Base-by-base conservation (phyloP, 2,329 filamentous ascomycete genomes). In the Clonostachys chloroleuca region DNA sequence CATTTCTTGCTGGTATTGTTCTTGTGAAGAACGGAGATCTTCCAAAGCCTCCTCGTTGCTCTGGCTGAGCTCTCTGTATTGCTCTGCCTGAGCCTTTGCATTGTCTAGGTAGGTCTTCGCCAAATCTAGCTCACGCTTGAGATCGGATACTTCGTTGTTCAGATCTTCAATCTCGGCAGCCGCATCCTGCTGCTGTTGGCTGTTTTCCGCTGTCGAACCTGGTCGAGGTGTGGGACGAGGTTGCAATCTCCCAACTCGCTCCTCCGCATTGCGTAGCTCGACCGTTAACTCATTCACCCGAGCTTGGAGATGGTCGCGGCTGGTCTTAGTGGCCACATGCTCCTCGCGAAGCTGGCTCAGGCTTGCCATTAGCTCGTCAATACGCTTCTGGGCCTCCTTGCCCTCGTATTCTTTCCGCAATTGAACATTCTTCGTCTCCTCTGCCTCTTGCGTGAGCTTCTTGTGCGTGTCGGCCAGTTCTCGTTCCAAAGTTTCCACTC, bases 331-430 rank as follows among this genome's bases (percentile, higher is more conserved):
- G 24, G 86, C 84, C 42, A 94, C 83, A 45, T 95, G 80, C 56
- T 96, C 91, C 64, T 97, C 92, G 41, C 92, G 89, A 44, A 86
- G 83, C 51, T 90, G 83, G 55, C 89, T 79, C 39, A 96, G 74
- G 57, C 83, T 92, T 34, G 84, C 76, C 52, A 92, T 86, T 42
- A 99, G 80, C 59, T 97, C 92, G 55, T 99, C 92, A 51, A 97
- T 94, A 45, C 92, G 84, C 66, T 91, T 94, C 63, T 96, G 90
- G 44, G 81, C 84, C 62, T 97, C 90, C 54, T 90, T 86, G 40
- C 86, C 81, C 51, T 99, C 94, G 52, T 89, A 96, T 59, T 97
- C 92, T 58, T 95, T 91, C 48, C 92, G 84, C 44, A 94, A 74
- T 50, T 87, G 78, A 34, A 87, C 72, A 63, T 95, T 92, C 74